phyloP scores from a whole-genome alignment of 495 filamentous ascomycete species.

The Pseudoneurospora amorphoporcata region DNA sequence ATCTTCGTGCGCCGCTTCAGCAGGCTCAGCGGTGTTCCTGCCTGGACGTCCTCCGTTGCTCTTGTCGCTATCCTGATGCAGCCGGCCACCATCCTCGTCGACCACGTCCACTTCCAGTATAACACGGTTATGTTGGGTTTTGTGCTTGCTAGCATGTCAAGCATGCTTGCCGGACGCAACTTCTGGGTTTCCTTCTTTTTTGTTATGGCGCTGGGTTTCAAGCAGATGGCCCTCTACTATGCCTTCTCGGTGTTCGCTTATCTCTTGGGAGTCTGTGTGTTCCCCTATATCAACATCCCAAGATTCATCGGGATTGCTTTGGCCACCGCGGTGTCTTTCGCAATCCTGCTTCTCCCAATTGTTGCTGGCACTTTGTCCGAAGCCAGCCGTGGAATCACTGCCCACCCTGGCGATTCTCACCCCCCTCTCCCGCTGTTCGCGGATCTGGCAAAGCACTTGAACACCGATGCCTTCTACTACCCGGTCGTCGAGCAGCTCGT shows the following conservation, averaged over 20 bases:
- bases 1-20: conserved; percentile 73
- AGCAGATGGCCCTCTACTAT: conserved; percentile 98
- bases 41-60: conserved; percentile 74
- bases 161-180: conserved; percentile 71
- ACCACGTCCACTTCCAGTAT: conserved; percentile 98
- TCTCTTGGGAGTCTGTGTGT: conserved; percentile 73
- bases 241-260: conserved; percentile 88
- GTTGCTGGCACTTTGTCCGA: conserved; percentile 55
- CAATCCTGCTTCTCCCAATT: conserved; percentile 62
- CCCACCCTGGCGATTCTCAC: conserved; percentile 35
- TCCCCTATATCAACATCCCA: conserved; percentile 56
- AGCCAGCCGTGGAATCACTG: conserved; percentile 39
- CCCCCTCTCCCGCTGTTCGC: conserved; percentile 49
- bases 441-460: conserved; percentile 46
- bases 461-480: conserved; percentile 58
- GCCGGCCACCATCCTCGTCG: conserved; percentile 81
- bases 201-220: conserved; percentile 85
- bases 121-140: conserved; percentile 97
- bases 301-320: conserved; percentile 66
- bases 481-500: conserved; percentile 61
- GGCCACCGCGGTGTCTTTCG: conserved; percentile 63
- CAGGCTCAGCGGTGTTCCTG: conserved; percentile 54
- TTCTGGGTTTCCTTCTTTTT: conserved; percentile 91
- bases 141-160: conserved; percentile 73
- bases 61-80: conserved; percentile 87